These are phyloP conservation scores for Arthrinium phaeospermum DNA, from an alignment of 2,329 filamentous ascomycete species.

Conservation along the genomic window DNA sequence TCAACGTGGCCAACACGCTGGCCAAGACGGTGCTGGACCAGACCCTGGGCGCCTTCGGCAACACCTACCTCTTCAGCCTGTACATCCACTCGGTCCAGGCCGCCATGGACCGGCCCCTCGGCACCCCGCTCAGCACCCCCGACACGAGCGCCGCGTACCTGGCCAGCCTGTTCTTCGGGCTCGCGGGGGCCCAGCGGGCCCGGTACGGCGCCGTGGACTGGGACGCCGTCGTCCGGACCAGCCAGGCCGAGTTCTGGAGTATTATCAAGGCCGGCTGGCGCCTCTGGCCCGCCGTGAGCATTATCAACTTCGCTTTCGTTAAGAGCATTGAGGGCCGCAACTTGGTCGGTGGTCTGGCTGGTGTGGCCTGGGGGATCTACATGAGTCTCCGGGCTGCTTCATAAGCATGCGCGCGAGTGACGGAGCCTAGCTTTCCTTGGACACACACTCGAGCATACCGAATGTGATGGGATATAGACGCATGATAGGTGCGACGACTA, in stretches of 20 bases:
- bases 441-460: not conserved
- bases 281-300: constrained; percentile 73
- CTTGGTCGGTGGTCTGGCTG: constrained; percentile 73
- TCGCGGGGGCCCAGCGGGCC: constrained; percentile 44
- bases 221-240: constrained; percentile 48
- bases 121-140: constrained; percentile 42
- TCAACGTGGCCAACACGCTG: constrained; percentile 68
- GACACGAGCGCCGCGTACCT: constrained; percentile 37
- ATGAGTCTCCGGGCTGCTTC: constrained; percentile 60
- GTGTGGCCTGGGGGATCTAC: constrained; percentile 77
- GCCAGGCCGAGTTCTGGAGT: constrained; percentile 63
- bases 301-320: constrained; percentile 71
- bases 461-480: not conserved
- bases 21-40: constrained; percentile 74
- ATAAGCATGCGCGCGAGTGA: not conserved
- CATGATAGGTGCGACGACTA: not conserved
- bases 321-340: constrained; percentile 74
- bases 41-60: constrained; percentile 67
- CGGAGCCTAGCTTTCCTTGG: not conserved
- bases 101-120: constrained; percentile 48
- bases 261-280: constrained; percentile 73
- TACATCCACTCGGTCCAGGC: constrained; percentile 61
- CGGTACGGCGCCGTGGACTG: constrained; percentile 54
- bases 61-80: constrained; percentile 62
- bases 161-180: constrained; percentile 36